Base-by-base conservation (phyloP, 2,329 filamentous ascomycete species). In the Cercospora berteroae region DNA sequence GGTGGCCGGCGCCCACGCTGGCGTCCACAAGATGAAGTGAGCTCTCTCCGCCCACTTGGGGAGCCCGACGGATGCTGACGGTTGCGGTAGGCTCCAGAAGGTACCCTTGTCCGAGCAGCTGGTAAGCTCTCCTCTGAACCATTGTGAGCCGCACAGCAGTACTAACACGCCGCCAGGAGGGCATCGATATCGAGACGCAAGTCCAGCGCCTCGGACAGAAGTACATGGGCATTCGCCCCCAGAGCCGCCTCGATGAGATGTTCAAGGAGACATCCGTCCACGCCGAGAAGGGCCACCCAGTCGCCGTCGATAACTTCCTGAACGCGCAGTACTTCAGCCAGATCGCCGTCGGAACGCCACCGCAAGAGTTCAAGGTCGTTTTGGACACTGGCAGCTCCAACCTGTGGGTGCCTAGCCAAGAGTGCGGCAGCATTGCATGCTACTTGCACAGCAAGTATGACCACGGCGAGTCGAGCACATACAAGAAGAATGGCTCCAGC, bases 241-340 rank as follows among this genome's bases (percentile, higher is more conserved):
- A 90, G 73, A 80, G 81, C 72, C 90, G 93, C 75, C 82, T 86
- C 77, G 87, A 94, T 73, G 88, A 90, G 80, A 89, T 96, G 81
- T 96, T 97, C 86, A 89, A 89, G 79, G 87, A 91, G 74, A 87
- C 88, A 66, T 86, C 89, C 62, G 82, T 92, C 77, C 84, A 90
- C 73, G 81, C 84, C 65, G 86, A 91, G 71, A 86, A 87, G 67
- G 83, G 83, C 68, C 94, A 98, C 82, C 88, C 89, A 66, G 91
- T 99, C 50, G 92, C 94, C 67, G 89, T 99, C 76, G 92, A 89
- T 83, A 99, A 99, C 89, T 99, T 97, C 84, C 84, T 98, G 85
- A 99, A 99, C 79, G 95, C 95, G 67, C 95, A 99, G 83, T 99
- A 99, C 86, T 99, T 97, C 88, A 96, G 94, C 74, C 93, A 97